phyloP scores from a whole-genome alignment of 108 stramenopile genomes.

The Skeletonema tropicum region DNA sequence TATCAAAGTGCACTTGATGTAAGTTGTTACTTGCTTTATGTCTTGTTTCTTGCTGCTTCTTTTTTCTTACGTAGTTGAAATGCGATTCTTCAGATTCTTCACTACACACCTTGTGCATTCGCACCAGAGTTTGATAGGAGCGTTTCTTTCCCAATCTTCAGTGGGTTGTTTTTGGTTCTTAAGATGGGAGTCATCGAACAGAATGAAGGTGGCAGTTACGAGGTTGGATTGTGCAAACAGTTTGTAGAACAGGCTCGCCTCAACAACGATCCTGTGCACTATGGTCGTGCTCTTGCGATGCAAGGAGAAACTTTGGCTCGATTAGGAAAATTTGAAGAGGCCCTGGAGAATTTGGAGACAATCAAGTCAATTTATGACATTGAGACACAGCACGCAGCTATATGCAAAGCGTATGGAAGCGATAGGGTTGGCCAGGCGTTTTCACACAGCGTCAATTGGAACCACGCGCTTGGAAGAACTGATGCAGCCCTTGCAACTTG shows the following conservation, averaged over 20 bases:
- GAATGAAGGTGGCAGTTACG: constrained; percentile 50
- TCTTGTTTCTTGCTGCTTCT: background rate
- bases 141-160: constrained; percentile 67
- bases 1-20: constrained; percentile 51
- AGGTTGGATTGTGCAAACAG: constrained; percentile 49
- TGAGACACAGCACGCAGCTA: constrained; percentile 53
- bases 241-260: constrained; percentile 61
- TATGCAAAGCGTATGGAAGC: constrained; percentile 63
- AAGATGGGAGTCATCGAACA: constrained; percentile 57
- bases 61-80: background rate
- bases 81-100: constrained; percentile 30
- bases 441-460: constrained; percentile 55
- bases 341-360: constrained; percentile 44
- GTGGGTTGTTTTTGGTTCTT: constrained; percentile 56
- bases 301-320: constrained; percentile 62
- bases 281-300: constrained; percentile 66
- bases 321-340: constrained; percentile 53
- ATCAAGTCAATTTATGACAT: constrained; percentile 57
- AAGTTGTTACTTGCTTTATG: constrained; percentile 30
- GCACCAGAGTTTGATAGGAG: constrained; percentile 51
- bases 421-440: constrained; percentile 65
- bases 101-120: constrained; percentile 33
- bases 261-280: constrained; percentile 62
- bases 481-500: constrained; percentile 56
- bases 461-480: constrained; percentile 39